These are phyloP conservation scores for Venturia nashicola DNA, from an alignment of 2,329 filamentous ascomycete genomes.

Conservation along the genomic window DNA sequence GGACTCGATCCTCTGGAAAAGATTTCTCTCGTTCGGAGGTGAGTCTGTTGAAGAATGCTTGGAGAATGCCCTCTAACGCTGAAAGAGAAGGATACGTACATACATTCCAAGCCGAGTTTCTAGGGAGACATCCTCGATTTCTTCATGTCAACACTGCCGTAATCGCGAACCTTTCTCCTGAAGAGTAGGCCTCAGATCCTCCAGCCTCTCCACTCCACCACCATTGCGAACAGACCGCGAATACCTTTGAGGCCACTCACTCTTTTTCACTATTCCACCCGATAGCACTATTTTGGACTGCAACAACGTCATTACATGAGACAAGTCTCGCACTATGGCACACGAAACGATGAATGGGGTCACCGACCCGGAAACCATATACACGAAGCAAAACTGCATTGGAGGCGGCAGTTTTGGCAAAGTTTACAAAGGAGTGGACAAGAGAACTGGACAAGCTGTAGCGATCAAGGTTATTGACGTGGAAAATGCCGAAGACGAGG, in stretches of 20 bases:
- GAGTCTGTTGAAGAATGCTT: background rate
- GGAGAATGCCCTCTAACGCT: background rate
- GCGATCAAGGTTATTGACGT: slow-evolving; percentile 99
- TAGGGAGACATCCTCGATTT: background rate
- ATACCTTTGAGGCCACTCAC: background rate
- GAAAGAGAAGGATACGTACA: background rate
- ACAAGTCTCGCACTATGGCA: background rate
- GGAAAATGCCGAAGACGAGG: slow-evolving; percentile 96
- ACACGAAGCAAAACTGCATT: slow-evolving; percentile 32
- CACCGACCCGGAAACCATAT: slow-evolving; percentile 17
- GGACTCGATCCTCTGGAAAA: background rate
- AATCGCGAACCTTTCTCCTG: background rate
- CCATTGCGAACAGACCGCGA: background rate
- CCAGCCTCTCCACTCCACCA: background rate
- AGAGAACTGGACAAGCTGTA: slow-evolving; percentile 81
- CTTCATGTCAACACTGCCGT: background rate
- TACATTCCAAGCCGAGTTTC: background rate
- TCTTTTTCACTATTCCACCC: background rate
- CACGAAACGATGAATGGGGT: slow-evolving; percentile 53
- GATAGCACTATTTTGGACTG: background rate
- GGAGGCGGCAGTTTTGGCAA: slow-evolving; percentile 97
- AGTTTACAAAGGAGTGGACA: slow-evolving; percentile 97
- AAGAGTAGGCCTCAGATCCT: background rate
- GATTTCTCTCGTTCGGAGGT: background rate
- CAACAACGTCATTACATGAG: background rate